A percentile compares a stretch with the other conserved stretches of the same genome.
Conservation (phyloP, 2,329 filamentous ascomycete species). For the Hypomyces rosellus region DNA sequence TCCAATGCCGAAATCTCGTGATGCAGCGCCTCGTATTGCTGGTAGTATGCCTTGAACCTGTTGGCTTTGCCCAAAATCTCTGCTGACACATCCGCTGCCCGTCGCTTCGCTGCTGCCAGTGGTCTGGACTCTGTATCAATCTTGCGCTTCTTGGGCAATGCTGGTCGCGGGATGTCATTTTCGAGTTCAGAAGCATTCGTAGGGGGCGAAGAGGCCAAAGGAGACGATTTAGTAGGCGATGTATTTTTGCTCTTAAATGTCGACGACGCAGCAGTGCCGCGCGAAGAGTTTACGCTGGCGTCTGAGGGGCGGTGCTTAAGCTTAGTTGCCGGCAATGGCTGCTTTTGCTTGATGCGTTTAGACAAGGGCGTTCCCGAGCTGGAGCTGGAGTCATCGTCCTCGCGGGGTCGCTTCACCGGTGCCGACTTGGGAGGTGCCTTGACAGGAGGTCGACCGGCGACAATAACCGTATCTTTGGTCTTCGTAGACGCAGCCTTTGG, state of each 20-base stretch:
- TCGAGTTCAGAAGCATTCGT: constrained; percentile 60
- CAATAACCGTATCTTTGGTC: constrained; percentile 27
- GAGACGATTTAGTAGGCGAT: constrained; percentile 57
- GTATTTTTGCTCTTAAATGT: constrained; percentile 46
- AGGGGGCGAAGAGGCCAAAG: constrained; percentile 58
- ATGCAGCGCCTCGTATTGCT: constrained; percentile 52
- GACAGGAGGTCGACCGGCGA: constrained; percentile 27
- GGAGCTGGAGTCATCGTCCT: constrained; percentile 50
- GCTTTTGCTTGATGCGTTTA: constrained; percentile 50
- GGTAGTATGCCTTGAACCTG: constrained; percentile 50
- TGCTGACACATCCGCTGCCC: constrained; percentile 21
- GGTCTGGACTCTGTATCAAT: constrained; percentile 22
- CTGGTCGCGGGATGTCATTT: constrained; percentile 27
- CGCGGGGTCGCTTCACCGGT: constrained; percentile 45
- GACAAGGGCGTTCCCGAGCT: constrained; percentile 53
- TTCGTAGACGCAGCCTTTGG: constrained; percentile 19
- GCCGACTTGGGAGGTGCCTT: constrained; percentile 28
- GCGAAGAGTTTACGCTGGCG: constrained; percentile 39
- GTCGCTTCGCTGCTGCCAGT: constrained; percentile 24
- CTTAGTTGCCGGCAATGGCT: constrained; percentile 26
- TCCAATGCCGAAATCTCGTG: constrained; percentile 45
- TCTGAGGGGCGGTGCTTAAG: constrained; percentile 45
- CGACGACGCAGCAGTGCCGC: constrained; percentile 31
- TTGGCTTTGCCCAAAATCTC: constrained; percentile 48
- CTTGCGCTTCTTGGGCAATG: constrained; percentile 44